Base-by-base conservation (phyloP, 345 rosid species). In the Orychophragmus violaceus region DNA sequence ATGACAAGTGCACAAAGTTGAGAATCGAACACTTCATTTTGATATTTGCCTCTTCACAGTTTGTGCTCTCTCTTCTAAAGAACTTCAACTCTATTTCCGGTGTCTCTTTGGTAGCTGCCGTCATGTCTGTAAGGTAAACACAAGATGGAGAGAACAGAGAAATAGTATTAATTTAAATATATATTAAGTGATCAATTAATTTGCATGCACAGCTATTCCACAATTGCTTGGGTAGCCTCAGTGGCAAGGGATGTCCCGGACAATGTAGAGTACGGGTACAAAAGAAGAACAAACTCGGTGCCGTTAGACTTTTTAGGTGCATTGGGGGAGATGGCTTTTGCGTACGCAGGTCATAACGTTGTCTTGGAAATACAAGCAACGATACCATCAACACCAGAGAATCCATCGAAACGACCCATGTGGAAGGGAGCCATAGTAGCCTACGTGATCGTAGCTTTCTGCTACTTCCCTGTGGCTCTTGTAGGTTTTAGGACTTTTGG, bases 281-380 rank as follows among this genome's bases (percentile, higher is more conserved):
- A 2, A 51, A 74, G 75, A 9, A 59, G 14, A 61, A 45, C 74
- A 1, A 3, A 56, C 3, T 24, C 80, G 29, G 90, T 62, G 16
- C 81, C 78, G 1, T 81, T 85, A 12, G 70, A 56, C 73, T 87
- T 89, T 74, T 78, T 87, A 23, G 67, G 76, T n/a, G 96, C 85
- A 9, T 27, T 89, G 55, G 96, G 96, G 3, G 74, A 77, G 2
- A 84, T 89, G 45, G 96, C 93, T 46, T 89, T 85, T 32, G 93
- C 96, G 37, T 87, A 89, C 68, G 91, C 91, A 0, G 96, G 96
- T 7, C 96, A 87, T 75, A 87, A 85, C 52, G 96, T 89, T n/a
- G 96, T 83, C 11, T 62, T 89, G 64, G 93, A 89, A 72, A 89
- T 89, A 69, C 96, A 89, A 82, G 93, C 93, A 70, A 89, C 96